Evolutionary conservation across 306 rosid genomes (phyloP), one percentile per base, ranked within the genome.

Genomic region (Quercus glauca): DNA sequence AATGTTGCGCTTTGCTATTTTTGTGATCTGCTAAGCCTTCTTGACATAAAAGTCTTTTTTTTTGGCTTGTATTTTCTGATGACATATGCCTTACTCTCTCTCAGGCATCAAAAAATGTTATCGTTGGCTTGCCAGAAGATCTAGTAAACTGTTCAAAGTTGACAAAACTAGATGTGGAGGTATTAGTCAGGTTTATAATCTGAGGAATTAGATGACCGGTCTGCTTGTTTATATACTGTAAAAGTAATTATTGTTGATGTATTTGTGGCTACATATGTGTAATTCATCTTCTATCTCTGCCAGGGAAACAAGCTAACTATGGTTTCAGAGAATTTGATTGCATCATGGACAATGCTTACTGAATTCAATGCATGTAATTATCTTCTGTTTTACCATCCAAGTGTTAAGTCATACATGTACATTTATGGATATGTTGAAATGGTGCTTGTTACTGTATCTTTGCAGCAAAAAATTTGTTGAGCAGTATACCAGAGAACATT

Each of bases 151-250:
- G 97, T 86, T 89, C 95, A 64, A 94, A 92, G 83, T 80, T 94
- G 91, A 83, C 79, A 73, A 94, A 94, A 83, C 84, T 94, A 74
- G 97, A 94, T 68, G 76, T 92, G 90, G 99, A 92, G 99, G 99
- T 94, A 79, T 64, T 76, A 63, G 73, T 65, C 65, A 77, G 70
- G 74, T 71, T 63, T 33, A 55, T 82, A 35, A 19, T 71, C 77
- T 74, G 78, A 43, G 70, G 71, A 74, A 45, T 75, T 52, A n/a
- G 51, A 71, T 58, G 55, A 68, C 57, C 69, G 52, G 25, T 75
- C 29, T 63, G 51, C 21, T 77, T 71, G 14, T 56, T 53, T 23
- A 19, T 51, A 37, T 80, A 25, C 64, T 56, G 41, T 33, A 60
- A 68, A 68, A 73, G 63, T 55, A 51, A 67, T 75, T 61, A 69